These are phyloP conservation scores for Metarhizium brunneum DNA, from an alignment of 2,329 filamentous ascomycete genomes.

Conservation along the genomic window DNA sequence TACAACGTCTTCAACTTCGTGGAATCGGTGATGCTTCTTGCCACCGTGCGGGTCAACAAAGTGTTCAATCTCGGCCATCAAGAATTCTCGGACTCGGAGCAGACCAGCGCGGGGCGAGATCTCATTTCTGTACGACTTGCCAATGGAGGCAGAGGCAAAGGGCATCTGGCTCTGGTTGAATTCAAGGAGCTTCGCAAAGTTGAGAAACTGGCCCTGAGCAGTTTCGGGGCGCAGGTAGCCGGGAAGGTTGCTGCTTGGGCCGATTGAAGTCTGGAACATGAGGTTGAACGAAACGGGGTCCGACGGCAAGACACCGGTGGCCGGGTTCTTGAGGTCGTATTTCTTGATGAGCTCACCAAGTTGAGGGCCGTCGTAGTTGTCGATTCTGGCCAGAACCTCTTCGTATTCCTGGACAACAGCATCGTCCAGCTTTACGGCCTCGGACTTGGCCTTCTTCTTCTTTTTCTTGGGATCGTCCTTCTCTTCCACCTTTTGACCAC, in stretches of 20 bases:
- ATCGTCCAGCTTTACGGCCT: conserved; percentile 80
- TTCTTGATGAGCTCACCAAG: conserved; percentile 84
- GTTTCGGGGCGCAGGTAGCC: conserved; percentile 91
- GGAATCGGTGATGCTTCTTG: conserved; percentile 88
- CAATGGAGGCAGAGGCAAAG: conserved; percentile 93
- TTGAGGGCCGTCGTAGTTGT: conserved; percentile 85
- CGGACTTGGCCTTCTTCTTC: conserved; percentile 81
- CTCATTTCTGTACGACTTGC: conserved; percentile 97
- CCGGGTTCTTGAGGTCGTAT: conserved; percentile 83
- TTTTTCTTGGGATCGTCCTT: conserved; percentile 66
- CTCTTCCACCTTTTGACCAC: conserved; percentile 70
- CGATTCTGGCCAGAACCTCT: conserved; percentile 82
- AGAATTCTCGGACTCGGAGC: conserved; percentile 87
- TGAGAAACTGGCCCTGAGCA: conserved; percentile 95
- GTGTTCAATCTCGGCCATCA: conserved; percentile 99
- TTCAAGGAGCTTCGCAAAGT: conserved; percentile 91
- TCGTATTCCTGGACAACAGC: conserved; percentile 82
- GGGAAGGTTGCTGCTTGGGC: conserved; percentile 77
- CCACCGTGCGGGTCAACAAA: conserved; percentile 90
- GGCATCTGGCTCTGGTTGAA: conserved; percentile 95
- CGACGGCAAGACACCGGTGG: conserved; percentile 64
- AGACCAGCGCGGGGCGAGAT: conserved; percentile 90
- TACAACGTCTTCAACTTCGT: conserved; percentile 75
- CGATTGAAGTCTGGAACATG: conserved; percentile 96
- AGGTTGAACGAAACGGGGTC: conserved; percentile 91